phyloP scores from a whole-genome alignment of 2,329 filamentous ascomycete species.

The Chaetothyriales sp. region DNA sequence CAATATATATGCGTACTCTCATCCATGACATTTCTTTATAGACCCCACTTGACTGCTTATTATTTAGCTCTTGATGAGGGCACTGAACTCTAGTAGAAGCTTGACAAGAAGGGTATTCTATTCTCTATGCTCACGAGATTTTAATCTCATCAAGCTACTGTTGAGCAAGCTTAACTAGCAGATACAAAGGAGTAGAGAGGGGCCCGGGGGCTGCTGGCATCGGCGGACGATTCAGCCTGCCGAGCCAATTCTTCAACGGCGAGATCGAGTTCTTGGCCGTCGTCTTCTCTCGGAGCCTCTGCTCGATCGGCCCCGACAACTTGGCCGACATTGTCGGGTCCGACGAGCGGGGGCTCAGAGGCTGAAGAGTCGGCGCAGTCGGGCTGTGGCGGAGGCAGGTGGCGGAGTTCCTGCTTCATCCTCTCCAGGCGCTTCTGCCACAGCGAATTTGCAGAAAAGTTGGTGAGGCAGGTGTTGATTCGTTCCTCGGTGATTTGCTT shows the following conservation, averaged over 20 bases:
- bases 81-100: too few species aligned
- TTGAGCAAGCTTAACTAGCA: too few species aligned
- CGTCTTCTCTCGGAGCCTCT: background rate
- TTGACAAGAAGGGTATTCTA: too few species aligned
- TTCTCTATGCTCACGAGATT: too few species aligned
- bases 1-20: too few species aligned
- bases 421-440: background rate
- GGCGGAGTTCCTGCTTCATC: background rate
- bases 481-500: conserved; percentile 64
- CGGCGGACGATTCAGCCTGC: background rate
- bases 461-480: conserved; percentile 51
- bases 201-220: background rate
- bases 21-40: too few species aligned
- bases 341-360: background rate
- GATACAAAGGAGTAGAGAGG: too few species aligned
- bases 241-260: background rate
- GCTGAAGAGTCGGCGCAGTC: background rate
- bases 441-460: conserved; percentile 36
- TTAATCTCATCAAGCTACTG: too few species aligned
- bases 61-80: too few species aligned
- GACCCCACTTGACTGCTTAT: too few species aligned
- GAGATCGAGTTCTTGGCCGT: background rate
- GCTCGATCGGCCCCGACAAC: background rate
- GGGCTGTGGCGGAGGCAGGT: background rate
- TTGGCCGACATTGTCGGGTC: background rate